phyloP scores from a whole-genome alignment of 139 green algal genomes.

The Spirogloea muscicola region DNA sequence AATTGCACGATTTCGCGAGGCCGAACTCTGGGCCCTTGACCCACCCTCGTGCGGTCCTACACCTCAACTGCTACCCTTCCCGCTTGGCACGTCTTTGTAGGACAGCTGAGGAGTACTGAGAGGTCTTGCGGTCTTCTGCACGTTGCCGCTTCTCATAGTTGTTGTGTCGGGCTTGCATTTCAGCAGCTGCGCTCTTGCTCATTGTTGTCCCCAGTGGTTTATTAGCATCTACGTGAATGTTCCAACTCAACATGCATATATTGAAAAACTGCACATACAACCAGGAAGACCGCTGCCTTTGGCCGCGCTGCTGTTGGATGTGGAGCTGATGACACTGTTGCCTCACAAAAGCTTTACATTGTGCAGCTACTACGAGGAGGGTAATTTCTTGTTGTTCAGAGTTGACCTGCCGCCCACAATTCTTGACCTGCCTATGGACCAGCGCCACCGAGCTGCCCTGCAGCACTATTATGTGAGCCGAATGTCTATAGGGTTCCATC shows the following conservation, averaged over 20 bases:
- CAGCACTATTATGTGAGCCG: too few species aligned
- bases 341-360: too few species aligned
- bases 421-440: background rate
- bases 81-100: too few species aligned
- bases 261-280: background rate
- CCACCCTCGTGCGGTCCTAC: background rate
- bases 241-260: background rate
- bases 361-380: background rate
- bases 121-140: too few species aligned
- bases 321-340: too few species aligned
- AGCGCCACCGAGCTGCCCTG: too few species aligned
- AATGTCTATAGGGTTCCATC: too few species aligned
- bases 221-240: background rate
- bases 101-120: too few species aligned
- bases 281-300: background rate
- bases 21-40: conserved; percentile 9
- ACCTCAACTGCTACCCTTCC: background rate
- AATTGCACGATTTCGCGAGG: conserved; percentile 4
- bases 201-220: background rate
- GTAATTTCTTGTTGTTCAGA: background rate
- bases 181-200: too few species aligned
- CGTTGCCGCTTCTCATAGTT: too few species aligned
- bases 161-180: too few species aligned
- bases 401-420: background rate
- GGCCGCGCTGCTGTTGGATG: too few species aligned